Percentiles rank a stretch among this genome's conserved stretches.
These are phyloP conservation scores for Mycocentrospora acerina DNA, from an alignment of 2,329 filamentous ascomycete genomes.

Conservation along the genomic window DNA sequence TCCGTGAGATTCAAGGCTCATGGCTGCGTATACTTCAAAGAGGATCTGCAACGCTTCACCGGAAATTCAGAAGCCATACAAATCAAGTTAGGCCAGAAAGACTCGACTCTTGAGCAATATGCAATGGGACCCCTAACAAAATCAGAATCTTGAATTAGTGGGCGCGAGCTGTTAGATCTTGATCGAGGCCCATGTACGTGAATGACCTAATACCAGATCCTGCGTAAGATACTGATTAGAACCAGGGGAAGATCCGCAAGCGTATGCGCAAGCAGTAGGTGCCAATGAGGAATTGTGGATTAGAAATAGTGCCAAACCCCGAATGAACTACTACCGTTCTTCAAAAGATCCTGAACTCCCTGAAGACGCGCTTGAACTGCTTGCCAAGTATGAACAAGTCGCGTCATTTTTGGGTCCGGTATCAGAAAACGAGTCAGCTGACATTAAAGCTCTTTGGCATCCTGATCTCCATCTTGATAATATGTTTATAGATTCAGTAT, in stretches of 20 bases:
- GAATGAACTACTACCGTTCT: constrained; percentile 8
- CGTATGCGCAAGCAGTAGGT: constrained; percentile 5
- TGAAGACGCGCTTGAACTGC: constrained; percentile 12
- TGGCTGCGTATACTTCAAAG: constrained; percentile 43
- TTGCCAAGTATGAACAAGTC: constrained; percentile 17
- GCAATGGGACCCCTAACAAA: constrained; percentile 9
- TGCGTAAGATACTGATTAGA: constrained; percentile 5
- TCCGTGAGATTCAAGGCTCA: constrained; percentile 41
- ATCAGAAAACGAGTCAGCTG: too few species aligned
- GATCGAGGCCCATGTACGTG: constrained; percentile 46
- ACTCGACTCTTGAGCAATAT: too few species aligned
- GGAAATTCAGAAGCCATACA: constrained; percentile 15
- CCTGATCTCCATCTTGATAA: constrained; percentile 43
- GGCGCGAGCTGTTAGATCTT: constrained; percentile 36
- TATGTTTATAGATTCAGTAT: constrained; percentile 35
- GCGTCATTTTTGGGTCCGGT: constrained; percentile 9
- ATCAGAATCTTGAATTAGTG: constrained; percentile 27
- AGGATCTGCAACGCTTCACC: constrained; percentile 20
- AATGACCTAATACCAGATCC: background rate
- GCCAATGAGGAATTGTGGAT: constrained; percentile 8
- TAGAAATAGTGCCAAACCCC: constrained; percentile 6
- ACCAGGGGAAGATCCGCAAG: constrained; percentile 10
- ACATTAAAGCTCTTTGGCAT: constrained; percentile 40
- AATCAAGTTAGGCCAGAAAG: too few species aligned
- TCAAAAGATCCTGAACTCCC: constrained; percentile 6